Evolutionary conservation across 495 filamentous ascomycete species (phyloP), one percentile per base, ranked within the genome.

Genomic region (Jackrogersella minutella): DNA sequence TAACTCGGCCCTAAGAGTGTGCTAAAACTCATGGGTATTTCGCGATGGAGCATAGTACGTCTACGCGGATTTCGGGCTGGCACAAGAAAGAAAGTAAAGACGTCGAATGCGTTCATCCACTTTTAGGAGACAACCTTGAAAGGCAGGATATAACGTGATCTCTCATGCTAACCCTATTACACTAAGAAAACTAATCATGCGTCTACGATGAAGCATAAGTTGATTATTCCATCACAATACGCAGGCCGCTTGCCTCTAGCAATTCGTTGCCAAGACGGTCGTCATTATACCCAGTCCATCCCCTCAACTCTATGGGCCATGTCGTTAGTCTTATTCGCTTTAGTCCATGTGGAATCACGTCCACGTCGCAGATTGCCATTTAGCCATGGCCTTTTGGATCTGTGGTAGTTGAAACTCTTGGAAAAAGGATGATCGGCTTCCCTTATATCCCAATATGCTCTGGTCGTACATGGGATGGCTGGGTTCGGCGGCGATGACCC

Each of bases 401-500:
- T 41, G 19, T 24, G 63, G 63, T 1, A 66, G 56, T 9, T 54
- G 39, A 16, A 50, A 10, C 24, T 46, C 37, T 52, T n/a, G 57
- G n/a, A 51, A 67, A 34, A 62, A 67, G 2, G 44, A 19, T 8
- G 13, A 2, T 14, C 64, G 57, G 9, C 34, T 56, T 43, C 64
- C 64, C 21, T 46, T 17, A 33, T 67, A 67, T 0, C 64, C 64
- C 39, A 67, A 24, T 30, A 67, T 17, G 7, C 26, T 30, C 51
- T 62, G 64, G 16, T 39, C 31, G 26, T 67, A 58, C 31, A 5
- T 39, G 30, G 58, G 58, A 40, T 22, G 28, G 16, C 52, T 33
- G n/a, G 64, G 64, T 14, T 62, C 64, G 8, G 57, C 40, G 13
- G 64, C 64, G 58, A 67, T 67, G 11, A 14, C 57, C 40, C 21